These are phyloP conservation scores for Agrocybe praecox DNA, from an alignment of 768 basidiomycete genomes.

Conservation along the genomic window DNA sequence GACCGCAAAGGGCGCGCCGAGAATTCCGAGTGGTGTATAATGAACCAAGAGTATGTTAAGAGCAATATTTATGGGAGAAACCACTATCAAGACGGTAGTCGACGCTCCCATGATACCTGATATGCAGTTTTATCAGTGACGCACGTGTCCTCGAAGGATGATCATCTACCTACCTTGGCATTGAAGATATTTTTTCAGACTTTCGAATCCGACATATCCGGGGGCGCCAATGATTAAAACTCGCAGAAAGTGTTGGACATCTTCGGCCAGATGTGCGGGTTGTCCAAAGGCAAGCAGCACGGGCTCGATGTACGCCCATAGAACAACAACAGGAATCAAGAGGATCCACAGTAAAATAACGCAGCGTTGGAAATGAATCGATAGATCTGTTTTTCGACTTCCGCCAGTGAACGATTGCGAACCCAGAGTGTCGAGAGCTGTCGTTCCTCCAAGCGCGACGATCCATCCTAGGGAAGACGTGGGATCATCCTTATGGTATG, in stretches of 20 bases:
- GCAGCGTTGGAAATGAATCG: constrained; percentile 73
- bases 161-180: constrained; percentile 58
- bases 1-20: constrained; percentile 69
- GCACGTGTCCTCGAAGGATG: neutral
- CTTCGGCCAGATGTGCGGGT: constrained; percentile 51
- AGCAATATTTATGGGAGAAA: constrained; percentile 67
- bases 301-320: constrained; percentile 70
- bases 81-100: constrained; percentile 60
- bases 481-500: constrained; percentile 47
- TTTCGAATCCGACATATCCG: constrained; percentile 76
- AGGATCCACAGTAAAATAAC: constrained; percentile 64
- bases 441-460: constrained; percentile 77
- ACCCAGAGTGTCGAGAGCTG: constrained; percentile 76
- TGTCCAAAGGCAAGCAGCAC: constrained; percentile 68
- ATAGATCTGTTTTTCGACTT: constrained; percentile 59
- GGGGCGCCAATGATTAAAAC: constrained; percentile 67
- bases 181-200: constrained; percentile 78
- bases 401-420: constrained; percentile 78
- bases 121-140: neutral
- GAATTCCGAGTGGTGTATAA: constrained; percentile 59
- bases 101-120: constrained; percentile 77
- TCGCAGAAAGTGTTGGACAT: constrained; percentile 68
- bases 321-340: constrained; percentile 59
- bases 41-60: constrained; percentile 67
- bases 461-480: constrained; percentile 65